Conservation (phyloP, 2,329 filamentous ascomycete species). For the Fusarium tricinctum region DNA sequence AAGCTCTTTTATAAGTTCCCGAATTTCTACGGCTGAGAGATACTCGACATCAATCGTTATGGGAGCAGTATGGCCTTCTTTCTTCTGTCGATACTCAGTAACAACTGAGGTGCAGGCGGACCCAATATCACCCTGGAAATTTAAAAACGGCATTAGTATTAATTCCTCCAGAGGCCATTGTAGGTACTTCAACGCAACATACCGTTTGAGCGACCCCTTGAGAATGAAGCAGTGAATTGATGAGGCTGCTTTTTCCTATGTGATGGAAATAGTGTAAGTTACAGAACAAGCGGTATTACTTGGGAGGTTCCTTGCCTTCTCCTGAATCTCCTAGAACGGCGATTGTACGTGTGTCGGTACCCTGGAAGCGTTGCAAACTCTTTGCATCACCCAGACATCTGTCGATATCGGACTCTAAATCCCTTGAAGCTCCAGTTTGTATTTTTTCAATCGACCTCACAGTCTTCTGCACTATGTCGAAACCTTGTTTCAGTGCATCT, state of each 20-base stretch:
- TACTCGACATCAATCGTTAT: conserved; percentile 54
- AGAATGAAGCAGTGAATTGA: conserved; percentile 55
- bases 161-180: background rate
- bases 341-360: conserved; percentile 26
- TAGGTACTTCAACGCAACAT: background rate
- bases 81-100: conserved; percentile 54
- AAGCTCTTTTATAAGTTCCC: conserved; percentile 50
- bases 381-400: conserved; percentile 16
- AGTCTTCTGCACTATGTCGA: conserved; percentile 1
- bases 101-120: conserved; percentile 54
- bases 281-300: no score
- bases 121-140: conserved; percentile 49
- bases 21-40: conserved; percentile 47
- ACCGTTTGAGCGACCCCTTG: conserved; percentile 49
- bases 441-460: conserved; percentile 11
- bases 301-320: conserved; percentile 1
- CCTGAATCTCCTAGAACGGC: conserved; percentile 32
- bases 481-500: background rate
- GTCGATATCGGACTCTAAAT: background rate
- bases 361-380: conserved; percentile 10
- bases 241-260: conserved; percentile 51
- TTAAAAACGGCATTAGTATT: background rate
- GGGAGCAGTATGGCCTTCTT: conserved; percentile 39
- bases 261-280: background rate
- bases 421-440: background rate